phyloP scores from a whole-genome alignment of 148 eudicot genomes.

The Vaccinium macrocarpon region DNA sequence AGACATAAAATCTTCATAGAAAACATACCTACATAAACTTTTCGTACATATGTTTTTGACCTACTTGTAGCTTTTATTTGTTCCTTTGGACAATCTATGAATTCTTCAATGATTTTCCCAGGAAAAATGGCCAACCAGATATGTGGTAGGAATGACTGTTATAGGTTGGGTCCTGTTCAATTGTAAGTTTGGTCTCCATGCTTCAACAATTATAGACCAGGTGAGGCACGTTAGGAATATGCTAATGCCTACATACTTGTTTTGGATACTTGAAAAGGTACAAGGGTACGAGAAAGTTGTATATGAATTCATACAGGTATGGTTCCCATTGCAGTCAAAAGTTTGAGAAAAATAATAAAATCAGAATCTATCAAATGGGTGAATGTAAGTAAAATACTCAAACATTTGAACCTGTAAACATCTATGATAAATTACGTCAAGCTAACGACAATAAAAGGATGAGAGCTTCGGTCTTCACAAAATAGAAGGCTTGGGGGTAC shows the following conservation, averaged over 20 bases:
- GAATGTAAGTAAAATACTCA: neutral
- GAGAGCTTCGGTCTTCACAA: neutral
- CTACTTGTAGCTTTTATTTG: neutral
- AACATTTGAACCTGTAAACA: neutral
- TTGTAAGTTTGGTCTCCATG: neutral
- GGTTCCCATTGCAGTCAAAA: neutral
- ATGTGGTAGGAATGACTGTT: neutral
- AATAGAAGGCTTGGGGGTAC: neutral
- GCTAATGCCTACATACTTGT: neutral
- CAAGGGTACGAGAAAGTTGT: neutral
- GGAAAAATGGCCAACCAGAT: neutral
- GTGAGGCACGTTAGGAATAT: neutral
- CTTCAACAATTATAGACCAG: neutral
- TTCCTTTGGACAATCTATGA: neutral
- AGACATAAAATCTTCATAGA: neutral
- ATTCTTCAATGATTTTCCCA: neutral
- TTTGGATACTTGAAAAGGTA: neutral
- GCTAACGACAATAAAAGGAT: neutral
- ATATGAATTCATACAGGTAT: neutral
- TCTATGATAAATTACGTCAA: neutral
- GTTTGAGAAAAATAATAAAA: neutral
- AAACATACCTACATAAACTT: neutral
- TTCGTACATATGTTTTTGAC: neutral
- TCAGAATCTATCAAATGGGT: neutral
- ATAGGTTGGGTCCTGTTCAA: neutral